A percentile compares a stretch with the other conserved stretches of the same genome.
Evolutionary conservation across 139 green algal species (phyloP).

Genomic region (Edaphochlamys debaryana): DNA sequence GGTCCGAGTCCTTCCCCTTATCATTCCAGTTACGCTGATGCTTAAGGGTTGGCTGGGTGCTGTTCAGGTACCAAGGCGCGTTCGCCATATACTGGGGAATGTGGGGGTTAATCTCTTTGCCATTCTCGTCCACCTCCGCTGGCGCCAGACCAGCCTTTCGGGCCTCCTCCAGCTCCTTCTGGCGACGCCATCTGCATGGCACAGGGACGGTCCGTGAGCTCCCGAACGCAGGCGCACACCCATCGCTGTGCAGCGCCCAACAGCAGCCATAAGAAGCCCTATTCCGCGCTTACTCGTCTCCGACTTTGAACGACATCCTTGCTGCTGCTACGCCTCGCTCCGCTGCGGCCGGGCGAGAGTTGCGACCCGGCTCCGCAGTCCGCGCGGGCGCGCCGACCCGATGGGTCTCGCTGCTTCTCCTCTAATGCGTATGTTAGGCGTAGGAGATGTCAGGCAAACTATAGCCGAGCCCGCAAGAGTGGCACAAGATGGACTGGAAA

Average conservation of each 20-base stretch:
- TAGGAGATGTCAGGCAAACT: no score
- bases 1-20: constrained; percentile 48
- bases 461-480: no score
- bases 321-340: neutral
- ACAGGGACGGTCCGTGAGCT: neutral
- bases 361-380: no score
- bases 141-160: constrained; percentile 94
- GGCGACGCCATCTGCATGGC: constrained; percentile 41
- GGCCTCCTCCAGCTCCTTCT: constrained; percentile 96
- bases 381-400: no score
- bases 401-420: no score
- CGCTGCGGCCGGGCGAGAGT: no score
- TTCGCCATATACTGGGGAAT: constrained; percentile 98
- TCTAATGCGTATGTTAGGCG: no score
- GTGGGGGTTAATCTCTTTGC: constrained; percentile 99
- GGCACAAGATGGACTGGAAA: no score
- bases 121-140: constrained; percentile 96
- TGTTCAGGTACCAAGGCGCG: constrained; percentile 97
- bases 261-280: no score
- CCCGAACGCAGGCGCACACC: neutral
- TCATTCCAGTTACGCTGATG: constrained; percentile 98
- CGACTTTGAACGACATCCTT: constrained; percentile 35
- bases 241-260: neutral
- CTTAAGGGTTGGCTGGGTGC: constrained; percentile 88
- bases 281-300: constrained; percentile 41